Percentiles rank a stretch among this genome's conserved stretches.
Conservation (phyloP, 805 yeast species). For the Clavispora santaluciae region DNA sequence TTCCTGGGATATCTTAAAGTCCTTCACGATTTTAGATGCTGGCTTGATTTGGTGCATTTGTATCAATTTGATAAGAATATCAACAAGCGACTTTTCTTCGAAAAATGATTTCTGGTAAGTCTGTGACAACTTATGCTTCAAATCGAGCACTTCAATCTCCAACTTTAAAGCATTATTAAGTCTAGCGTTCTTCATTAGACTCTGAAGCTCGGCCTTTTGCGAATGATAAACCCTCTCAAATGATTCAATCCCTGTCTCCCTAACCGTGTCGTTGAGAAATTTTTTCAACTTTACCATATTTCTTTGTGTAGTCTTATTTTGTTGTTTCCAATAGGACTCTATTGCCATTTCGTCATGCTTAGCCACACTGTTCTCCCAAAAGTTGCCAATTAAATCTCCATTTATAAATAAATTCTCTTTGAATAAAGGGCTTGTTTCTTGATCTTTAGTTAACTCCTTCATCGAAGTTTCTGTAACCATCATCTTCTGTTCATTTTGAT, state of each 20-base stretch:
- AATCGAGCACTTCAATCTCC: constrained; percentile 30
- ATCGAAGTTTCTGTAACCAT: constrained; percentile 28
- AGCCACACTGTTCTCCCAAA: constrained; percentile 33
- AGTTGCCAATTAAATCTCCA: constrained; percentile 36
- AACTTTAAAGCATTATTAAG: constrained; percentile 19
- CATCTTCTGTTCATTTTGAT: constrained; percentile 35
- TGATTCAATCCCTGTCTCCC: constrained; percentile 5
- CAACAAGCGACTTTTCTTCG: constrained; percentile 21
- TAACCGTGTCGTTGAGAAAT: constrained; percentile 13
- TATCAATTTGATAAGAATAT: constrained; percentile 24
- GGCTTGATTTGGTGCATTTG: constrained; percentile 44
- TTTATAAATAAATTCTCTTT: constrained; percentile 23
- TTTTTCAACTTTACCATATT: constrained; percentile 13
- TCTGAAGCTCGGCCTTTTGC: constrained; percentile 21
- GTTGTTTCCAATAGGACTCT: constrained; percentile 27
- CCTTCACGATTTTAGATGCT: constrained; percentile 46
- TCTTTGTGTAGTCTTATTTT: constrained; percentile 24
- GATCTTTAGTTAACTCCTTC: constrained; percentile 15
- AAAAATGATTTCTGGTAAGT: constrained; percentile 30
- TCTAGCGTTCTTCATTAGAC: constrained; percentile 13
- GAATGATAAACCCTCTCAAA: constrained; percentile 18
- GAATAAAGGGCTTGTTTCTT: constrained; percentile 8
- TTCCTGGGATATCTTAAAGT: constrained; percentile 53
- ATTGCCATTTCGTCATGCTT: constrained; percentile 18
- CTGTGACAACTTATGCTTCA: constrained; percentile 28